phyloP scores from a whole-genome alignment of 2,329 filamentous ascomycete species.

The Leptographium procerum region DNA sequence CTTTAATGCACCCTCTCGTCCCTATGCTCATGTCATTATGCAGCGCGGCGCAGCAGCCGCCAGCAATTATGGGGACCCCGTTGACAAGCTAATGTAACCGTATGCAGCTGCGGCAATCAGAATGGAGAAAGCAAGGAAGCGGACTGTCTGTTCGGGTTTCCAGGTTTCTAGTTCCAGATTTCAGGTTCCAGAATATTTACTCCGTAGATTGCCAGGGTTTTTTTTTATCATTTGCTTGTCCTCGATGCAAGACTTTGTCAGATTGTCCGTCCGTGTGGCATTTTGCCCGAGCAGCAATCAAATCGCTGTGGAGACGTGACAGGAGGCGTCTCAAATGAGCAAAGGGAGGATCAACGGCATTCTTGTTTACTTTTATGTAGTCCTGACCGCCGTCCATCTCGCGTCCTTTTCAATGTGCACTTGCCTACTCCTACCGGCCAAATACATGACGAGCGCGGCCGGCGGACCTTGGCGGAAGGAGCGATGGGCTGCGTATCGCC shows the following conservation, averaged over 20 bases:
- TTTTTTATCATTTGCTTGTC: background rate
- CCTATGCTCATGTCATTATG: background rate
- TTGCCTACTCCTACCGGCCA: too few relatives aligned
- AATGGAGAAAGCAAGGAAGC: background rate
- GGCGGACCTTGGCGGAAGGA: background rate
- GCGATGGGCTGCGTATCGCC: background rate
- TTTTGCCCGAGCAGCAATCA: background rate
- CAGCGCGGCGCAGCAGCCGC: background rate
- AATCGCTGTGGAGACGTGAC: background rate
- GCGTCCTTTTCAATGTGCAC: background rate
- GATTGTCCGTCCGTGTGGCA: background rate
- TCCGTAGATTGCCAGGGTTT: background rate
- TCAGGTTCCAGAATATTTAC: too few relatives aligned
- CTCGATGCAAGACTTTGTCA: background rate
- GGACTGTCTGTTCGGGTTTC: background rate
- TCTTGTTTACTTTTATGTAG: background rate
- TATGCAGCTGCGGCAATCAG: background rate
- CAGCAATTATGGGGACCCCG: background rate
- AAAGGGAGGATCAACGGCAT: background rate
- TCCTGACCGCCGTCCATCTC: background rate
- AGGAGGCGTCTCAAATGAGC: background rate
- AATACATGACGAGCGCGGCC: background rate
- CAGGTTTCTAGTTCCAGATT: too few relatives aligned
- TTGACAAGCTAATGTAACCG: background rate
- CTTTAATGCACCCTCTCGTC: background rate